A percentile compares a stretch with the other conserved stretches of the same genome.
Evolutionary conservation across 441 rosid genomes (phyloP).

Genomic region (Euphorbia celastroides): DNA sequence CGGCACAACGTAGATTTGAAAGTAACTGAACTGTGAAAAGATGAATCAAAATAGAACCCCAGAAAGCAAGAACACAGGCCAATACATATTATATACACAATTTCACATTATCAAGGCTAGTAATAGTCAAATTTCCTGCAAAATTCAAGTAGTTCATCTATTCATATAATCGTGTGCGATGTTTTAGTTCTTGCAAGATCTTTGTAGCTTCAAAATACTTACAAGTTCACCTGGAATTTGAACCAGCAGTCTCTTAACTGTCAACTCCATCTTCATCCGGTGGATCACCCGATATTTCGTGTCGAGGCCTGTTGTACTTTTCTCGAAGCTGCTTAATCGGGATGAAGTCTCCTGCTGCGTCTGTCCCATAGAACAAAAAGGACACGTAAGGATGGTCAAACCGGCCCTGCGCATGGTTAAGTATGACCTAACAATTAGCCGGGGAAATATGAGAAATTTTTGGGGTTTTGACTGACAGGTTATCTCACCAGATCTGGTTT

Average conservation of each 20-base stretch:
- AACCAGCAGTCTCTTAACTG: slow-evolving; percentile 1
- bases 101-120: neutral
- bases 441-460: slow-evolving; percentile 10
- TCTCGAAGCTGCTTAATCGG: slow-evolving; percentile 90
- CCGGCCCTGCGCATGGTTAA: slow-evolving; percentile 53
- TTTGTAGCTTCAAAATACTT: neutral
- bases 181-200: too few relatives aligned
- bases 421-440: slow-evolving; percentile 4
- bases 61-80: neutral
- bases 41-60: neutral
- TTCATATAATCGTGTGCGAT: too few relatives aligned
- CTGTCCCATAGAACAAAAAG: slow-evolving; percentile 75
- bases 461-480: slow-evolving; percentile 5
- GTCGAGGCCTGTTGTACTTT: slow-evolving; percentile 65
- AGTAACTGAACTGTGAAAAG: neutral
- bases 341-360: slow-evolving; percentile 84
- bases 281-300: slow-evolving; percentile 64
- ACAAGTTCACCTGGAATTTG: neutral
- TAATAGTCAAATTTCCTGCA: slow-evolving; percentile 2
- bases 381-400: slow-evolving; percentile 88
- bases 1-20: too few relatives aligned
- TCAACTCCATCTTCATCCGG: slow-evolving; percentile 37
- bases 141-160: neutral
- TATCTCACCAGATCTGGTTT: slow-evolving; percentile 57
- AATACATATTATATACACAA: slow-evolving; percentile 4